Evolutionary conservation across 768 basidiomycete species (phyloP), one percentile per base, ranked within the genome.

Genomic region (Termitomyces sp.): DNA sequence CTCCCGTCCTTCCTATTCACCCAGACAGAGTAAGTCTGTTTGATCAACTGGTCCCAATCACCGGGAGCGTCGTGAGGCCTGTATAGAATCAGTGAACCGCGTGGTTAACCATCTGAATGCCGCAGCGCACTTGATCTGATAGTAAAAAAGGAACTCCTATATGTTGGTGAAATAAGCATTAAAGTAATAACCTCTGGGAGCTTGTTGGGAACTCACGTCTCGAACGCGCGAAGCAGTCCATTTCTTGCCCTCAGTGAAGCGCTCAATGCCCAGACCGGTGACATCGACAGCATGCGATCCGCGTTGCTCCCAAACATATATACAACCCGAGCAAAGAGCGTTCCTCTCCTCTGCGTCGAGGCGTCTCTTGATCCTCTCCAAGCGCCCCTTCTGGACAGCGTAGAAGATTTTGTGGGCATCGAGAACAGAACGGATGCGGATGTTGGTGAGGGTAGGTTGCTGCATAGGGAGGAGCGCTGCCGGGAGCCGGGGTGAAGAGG

Each of bases 1-100:
- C 74, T 76, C 41, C 88, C 85, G 62, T 80, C 81, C 36, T 79
- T 79, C 5, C 84, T 83, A 55, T 83, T 76, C 32, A 87, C 83
- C 84, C 84, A 89, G 32, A 88, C 90, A 0, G 89, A 91, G 66
- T 91, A 92, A 0, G 90, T 92, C 70, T 91, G 90, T 69, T 92
- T 92, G 56, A 92, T 86, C 46, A 90, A 76, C 9, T 82, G 82
- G 65, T 88, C 83, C 85, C 85, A 86, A 14, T 54, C 52, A 28
- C 5, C 18, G 9, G 52, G 46, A 35, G 57, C 57, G 9, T 58
- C 52, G 18, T 43, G 53, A 35, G 57, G 57, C 22, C 57, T 58
- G 11, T 13, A 35, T 32, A 36, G 11, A 20, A 45, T 40, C 24
- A 45, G 30, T 41, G 20, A 26, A 8, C 38, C 32, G 30, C n/a